These are phyloP conservation scores for Penicillium concentricum DNA, from an alignment of 2,329 filamentous ascomycete species.

Conservation along the genomic window DNA sequence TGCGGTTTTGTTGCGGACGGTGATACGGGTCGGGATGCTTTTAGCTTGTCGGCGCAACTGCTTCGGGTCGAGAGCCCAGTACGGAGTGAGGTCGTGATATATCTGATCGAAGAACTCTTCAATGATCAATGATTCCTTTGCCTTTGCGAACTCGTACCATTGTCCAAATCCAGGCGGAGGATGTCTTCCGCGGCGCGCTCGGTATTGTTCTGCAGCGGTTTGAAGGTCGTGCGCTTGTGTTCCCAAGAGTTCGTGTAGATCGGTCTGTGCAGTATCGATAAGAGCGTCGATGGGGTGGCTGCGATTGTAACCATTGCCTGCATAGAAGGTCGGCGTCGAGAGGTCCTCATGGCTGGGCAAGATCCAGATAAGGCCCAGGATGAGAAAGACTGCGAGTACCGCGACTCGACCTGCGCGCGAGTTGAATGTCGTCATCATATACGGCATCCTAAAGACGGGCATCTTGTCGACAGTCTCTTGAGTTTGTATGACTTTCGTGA, in stretches of 20 bases:
- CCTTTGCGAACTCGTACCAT: constrained; percentile 49
- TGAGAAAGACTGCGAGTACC: background rate
- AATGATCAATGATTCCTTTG: constrained; percentile 44
- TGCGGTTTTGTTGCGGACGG: constrained; percentile 41
- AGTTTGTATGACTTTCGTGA: background rate
- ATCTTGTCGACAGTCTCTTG: background rate
- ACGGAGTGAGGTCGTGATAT: constrained; percentile 50
- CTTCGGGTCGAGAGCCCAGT: constrained; percentile 48
- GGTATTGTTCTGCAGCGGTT: constrained; percentile 44
- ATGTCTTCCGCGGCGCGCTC: constrained; percentile 46
- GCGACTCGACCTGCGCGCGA: constrained; percentile 1
- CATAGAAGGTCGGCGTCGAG: background rate
- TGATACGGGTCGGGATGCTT: constrained; percentile 39
- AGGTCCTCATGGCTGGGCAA: background rate
- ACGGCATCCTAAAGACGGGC: background rate
- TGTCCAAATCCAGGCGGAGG: constrained; percentile 52
- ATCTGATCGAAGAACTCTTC: constrained; percentile 55
- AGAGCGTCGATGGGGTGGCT: constrained; percentile 21
- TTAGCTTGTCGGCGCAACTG: constrained; percentile 44
- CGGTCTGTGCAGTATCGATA: constrained; percentile 15
- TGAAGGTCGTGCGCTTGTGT: constrained; percentile 39
- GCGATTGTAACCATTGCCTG: background rate
- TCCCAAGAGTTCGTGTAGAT: constrained; percentile 10
- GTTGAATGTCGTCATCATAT: background rate
- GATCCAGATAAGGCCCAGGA: background rate